These are phyloP conservation scores for Leccinum olivaceopallidum DNA, from an alignment of 768 basidiomycete species.

Conservation along the genomic window DNA sequence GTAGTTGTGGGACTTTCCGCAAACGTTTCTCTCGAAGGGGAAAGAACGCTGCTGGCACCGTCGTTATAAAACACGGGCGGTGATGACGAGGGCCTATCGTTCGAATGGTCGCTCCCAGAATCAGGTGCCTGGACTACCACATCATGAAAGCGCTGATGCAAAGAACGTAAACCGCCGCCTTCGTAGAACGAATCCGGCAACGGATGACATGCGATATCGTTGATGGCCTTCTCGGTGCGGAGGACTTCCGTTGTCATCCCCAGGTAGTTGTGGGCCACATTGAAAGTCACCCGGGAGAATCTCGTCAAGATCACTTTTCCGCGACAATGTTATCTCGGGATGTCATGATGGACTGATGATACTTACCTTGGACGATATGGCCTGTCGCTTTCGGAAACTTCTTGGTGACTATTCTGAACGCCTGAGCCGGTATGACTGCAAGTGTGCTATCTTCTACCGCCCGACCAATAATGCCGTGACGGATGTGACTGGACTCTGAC, in stretches of 20 bases:
- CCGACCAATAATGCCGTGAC: conserved; percentile 83
- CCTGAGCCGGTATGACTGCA: conserved; percentile 98
- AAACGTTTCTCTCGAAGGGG: conserved; percentile 25
- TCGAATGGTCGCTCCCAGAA: conserved; percentile 61
- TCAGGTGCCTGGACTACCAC: conserved; percentile 45
- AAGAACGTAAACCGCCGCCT: conserved; percentile 83
- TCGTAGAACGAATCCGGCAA: conserved; percentile 90
- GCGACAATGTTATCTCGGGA: conserved; percentile 11
- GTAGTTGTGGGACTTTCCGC: conserved; percentile 23
- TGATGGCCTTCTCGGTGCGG: conserved; percentile 95
- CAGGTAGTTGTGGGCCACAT: conserved; percentile 94
- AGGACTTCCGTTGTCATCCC: conserved; percentile 95
- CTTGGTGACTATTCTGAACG: conserved; percentile 90
- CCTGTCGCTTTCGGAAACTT: conserved; percentile 97
- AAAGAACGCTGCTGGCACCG: conserved; percentile 8
- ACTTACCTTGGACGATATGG: conserved; percentile 87
- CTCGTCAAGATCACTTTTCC: conserved; percentile 87
- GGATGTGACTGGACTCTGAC: conserved; percentile 38
- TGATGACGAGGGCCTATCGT: conserved; percentile 13
- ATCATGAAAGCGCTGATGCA: conserved; percentile 88
- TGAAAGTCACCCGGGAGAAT: conserved; percentile 96
- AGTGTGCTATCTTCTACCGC: conserved; percentile 93
- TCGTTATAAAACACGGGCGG: conserved; percentile 18
- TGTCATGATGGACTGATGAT: background rate
- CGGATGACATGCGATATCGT: conserved; percentile 95